Evolutionary conservation across 1,284 basidiomycete species (phyloP), one percentile per base, ranked within the genome.

Genomic region (Inonotus hispidus): DNA sequence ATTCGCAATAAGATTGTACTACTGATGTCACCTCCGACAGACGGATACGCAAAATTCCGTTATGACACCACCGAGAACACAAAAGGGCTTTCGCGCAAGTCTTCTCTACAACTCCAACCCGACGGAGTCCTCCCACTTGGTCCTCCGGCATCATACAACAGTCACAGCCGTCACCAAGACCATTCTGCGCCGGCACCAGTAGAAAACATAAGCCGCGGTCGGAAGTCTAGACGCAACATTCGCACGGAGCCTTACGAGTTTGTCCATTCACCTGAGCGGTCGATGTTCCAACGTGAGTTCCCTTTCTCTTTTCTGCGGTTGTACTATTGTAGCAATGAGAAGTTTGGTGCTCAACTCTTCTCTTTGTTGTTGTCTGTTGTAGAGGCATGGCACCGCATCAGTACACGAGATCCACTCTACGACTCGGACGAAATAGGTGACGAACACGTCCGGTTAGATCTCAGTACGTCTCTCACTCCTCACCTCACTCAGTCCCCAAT

Each of bases 371-470:
- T 52, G 29, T 27, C 29, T 43, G 56, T 52, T 16, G 10, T 71
- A 90, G 88, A 90, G 61, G 85, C 88, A 11, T 90, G 86, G 86
- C 81, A 87, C 67, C 75, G 83, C 46, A 78, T 83, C 38, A 78
- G 77, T 45, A 81, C 79, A 37, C 79, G 77, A 41, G 87, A 91
- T 67, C 84, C 88, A 10, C 74, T 90, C 13, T 75, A 75, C 14
- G 87, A 89, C 72, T 90, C 88, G 7, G 88, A 90, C 66, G 84
- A 87, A 57, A 88, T 91, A 67, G 73, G 77, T 59, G 85, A 89
- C 64, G 83, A 87, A 62, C 77, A 86, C 64, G 76, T 80, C 57
- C 77, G 82, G 46, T 68, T 78, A 46, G 88, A 90, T 66, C 88
- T 88, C 67, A 77, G 88, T 87, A 67, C 68, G 83, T 71, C 21